Evolutionary conservation across 139 green algal species (phyloP).

Genomic region (Choricystis sp.): DNA sequence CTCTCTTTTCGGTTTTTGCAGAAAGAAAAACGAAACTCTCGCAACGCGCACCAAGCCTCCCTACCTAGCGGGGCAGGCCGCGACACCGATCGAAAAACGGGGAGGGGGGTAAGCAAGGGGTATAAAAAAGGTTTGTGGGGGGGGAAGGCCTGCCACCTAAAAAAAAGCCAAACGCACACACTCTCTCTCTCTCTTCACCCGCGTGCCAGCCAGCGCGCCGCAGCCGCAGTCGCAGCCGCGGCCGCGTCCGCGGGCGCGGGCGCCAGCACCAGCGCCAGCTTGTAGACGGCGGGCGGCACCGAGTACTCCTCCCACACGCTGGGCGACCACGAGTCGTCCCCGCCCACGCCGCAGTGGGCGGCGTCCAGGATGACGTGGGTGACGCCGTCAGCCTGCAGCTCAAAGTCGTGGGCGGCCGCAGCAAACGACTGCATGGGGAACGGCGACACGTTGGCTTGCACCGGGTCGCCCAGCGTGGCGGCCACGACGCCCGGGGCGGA

Average conservation of each 20-base stretch:
- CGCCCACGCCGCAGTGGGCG: conserved; percentile 81
- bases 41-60: too few relatives aligned
- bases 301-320: conserved; percentile 29
- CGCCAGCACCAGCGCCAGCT: conserved; percentile 15
- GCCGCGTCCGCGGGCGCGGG: neutral
- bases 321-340: conserved; percentile 87
- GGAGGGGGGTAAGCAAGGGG: too few relatives aligned
- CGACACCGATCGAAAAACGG: too few relatives aligned
- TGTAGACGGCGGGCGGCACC: conserved; percentile 21
- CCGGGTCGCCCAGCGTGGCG: neutral
- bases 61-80: too few relatives aligned
- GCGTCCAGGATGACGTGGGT: conserved; percentile 68
- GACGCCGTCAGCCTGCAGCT: conserved; percentile 25
- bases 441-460: conserved; percentile 22
- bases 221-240: too few relatives aligned
- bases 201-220: neutral
- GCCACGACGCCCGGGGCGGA: neutral
- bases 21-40: too few relatives aligned
- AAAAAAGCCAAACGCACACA: neutral
- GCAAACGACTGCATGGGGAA: conserved; percentile 25
- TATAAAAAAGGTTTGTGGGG: too few relatives aligned
- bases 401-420: conserved; percentile 42
- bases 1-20: too few relatives aligned
- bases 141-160: too few relatives aligned
- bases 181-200: neutral